Conservation (phyloP, 2,329 filamentous ascomycete genomes). For the Stagonosporopsis cucurbitacearum region DNA sequence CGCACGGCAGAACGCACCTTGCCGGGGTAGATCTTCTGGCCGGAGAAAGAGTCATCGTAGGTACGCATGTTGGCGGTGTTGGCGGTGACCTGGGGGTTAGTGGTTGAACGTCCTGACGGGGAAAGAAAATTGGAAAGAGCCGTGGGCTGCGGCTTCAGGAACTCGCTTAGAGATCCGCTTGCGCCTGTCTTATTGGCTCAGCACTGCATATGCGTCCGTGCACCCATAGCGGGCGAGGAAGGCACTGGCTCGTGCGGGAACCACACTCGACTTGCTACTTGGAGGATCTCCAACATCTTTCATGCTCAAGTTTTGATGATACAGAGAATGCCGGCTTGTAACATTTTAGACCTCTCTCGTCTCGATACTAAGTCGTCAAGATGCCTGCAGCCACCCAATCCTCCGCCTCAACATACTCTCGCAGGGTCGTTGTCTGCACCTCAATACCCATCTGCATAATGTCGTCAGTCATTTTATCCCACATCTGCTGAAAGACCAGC, state of each 20-base stretch:
- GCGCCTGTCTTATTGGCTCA: too few species aligned
- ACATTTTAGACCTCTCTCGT: not conserved
- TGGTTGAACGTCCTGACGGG: constrained; percentile 1
- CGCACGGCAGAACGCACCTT: constrained; percentile 64
- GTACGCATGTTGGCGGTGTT: constrained; percentile 70
- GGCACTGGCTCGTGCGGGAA: not conserved
- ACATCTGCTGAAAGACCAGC: not conserved
- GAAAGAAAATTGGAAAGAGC: too few species aligned
- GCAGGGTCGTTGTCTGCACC: constrained; percentile 17
- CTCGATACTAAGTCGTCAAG: not conserved
- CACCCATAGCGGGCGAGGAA: too few species aligned
- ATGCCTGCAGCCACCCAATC: constrained; percentile 31
- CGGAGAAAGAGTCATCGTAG: constrained; percentile 81
- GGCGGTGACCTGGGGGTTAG: constrained; percentile 48
- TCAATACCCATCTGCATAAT: constrained; percentile 18
- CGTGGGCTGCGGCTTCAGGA: too few species aligned
- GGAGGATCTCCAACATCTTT: too few species aligned
- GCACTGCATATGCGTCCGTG: constrained; percentile 4
- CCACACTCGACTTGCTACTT: not conserved
- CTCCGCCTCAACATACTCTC: constrained; percentile 20
- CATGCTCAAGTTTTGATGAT: not conserved
- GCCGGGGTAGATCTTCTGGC: constrained; percentile 80
- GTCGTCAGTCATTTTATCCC: not conserved
- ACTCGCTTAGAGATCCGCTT: too few species aligned
- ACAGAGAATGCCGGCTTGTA: not conserved